phyloP scores from a whole-genome alignment of 495 filamentous ascomycete species.

The Penicillium taxi region DNA sequence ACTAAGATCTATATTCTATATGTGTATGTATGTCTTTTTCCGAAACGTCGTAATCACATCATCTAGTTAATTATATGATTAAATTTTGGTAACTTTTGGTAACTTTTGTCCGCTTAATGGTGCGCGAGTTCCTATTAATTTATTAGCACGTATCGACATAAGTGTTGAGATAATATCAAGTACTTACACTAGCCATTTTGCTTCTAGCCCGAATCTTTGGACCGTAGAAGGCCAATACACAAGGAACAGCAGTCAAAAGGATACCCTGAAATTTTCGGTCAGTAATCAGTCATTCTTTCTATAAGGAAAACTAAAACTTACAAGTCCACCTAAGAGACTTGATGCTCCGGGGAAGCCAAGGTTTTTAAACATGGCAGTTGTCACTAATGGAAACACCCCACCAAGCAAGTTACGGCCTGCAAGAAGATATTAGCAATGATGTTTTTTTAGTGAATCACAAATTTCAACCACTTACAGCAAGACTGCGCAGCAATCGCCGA shows the following conservation, averaged over 20 bases:
- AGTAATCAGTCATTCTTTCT: constrained; percentile 7
- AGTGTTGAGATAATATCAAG: neutral
- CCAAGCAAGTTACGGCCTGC: constrained; percentile 70
- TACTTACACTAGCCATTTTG: constrained; percentile 57
- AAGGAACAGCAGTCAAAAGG: constrained; percentile 69
- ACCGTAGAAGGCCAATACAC: constrained; percentile 77
- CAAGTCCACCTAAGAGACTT: constrained; percentile 67
- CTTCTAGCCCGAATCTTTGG: constrained; percentile 69
- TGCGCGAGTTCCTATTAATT: constrained; percentile 24
- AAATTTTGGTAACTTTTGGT: constrained; percentile 6
- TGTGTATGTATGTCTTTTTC: no score
- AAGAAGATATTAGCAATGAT: constrained; percentile 2
- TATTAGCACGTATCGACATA: constrained; percentile 8
- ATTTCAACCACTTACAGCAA: constrained; percentile 43
- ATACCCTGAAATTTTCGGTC: constrained; percentile 34
- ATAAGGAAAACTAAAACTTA: constrained; percentile 17
- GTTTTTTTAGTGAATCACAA: no score
- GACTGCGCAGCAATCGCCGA: constrained; percentile 84
- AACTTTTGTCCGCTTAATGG: no score
- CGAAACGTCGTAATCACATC: no score
- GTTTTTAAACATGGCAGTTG: constrained; percentile 59
- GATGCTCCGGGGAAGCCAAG: constrained; percentile 67
- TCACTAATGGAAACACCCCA: constrained; percentile 75
- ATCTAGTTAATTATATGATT: no score
- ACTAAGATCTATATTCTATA: no score